phyloP scores from a whole-genome alignment of 2,329 filamentous ascomycete species.

The Nemania diffusa region DNA sequence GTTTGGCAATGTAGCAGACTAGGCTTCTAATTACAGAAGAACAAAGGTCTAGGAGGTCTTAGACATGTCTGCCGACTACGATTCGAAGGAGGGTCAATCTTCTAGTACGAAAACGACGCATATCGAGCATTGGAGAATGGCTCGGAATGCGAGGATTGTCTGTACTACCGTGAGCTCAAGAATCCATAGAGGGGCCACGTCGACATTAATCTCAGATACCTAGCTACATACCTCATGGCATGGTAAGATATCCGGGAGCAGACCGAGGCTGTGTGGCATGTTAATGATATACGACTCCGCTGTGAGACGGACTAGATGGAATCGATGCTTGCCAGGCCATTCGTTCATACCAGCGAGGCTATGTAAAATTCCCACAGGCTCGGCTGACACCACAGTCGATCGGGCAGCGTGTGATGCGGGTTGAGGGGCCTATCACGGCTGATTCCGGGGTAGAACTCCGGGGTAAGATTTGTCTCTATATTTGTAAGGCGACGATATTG shows the following conservation, averaged over 20 bases:
- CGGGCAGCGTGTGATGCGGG: constrained; percentile 17
- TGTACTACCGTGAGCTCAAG: constrained; percentile 5
- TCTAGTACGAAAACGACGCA: background rate
- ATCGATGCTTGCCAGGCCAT: background rate
- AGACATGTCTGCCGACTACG: constrained; percentile 9
- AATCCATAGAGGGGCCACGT: background rate
- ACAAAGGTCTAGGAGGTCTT: background rate
- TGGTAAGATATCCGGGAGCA: background rate
- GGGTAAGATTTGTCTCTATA: constrained; percentile 19
- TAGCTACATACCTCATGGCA: background rate
- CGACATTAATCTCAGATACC: background rate
- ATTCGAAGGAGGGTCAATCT: background rate
- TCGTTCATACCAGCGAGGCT: constrained; percentile 11
- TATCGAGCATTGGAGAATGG: background rate
- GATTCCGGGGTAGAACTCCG: constrained; percentile 17
- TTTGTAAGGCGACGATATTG: constrained; percentile 37
- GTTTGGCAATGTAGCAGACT: background rate
- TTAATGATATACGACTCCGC: constrained; percentile 4
- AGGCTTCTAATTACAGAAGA: background rate
- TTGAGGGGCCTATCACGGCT: constrained; percentile 12
- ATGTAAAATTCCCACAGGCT: constrained; percentile 12
- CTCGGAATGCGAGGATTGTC: background rate
- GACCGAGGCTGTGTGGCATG: background rate
- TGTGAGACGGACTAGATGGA: background rate
- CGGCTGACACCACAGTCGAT: constrained; percentile 21